Conservation (phyloP, 306 rosid species). For the Ammopiptanthus mongolicus region DNA sequence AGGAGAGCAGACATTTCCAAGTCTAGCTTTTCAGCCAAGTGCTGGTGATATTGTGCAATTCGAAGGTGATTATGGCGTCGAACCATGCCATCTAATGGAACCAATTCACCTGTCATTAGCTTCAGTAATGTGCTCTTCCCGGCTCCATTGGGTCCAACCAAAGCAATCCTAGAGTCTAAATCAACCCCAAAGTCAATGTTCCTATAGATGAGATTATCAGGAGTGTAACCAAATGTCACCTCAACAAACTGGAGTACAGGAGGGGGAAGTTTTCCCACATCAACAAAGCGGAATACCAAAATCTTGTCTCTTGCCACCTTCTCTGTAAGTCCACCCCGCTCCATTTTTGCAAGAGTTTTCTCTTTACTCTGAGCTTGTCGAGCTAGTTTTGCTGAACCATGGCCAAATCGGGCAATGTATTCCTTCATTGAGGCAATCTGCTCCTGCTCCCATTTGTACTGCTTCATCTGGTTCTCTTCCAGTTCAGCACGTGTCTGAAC, state of each 20-base stretch:
- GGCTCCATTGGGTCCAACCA: slow-evolving; percentile 99
- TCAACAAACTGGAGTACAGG: slow-evolving; percentile 98
- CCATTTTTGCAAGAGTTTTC: slow-evolving; percentile 96
- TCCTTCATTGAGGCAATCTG: slow-evolving; percentile 93
- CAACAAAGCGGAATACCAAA: slow-evolving; percentile 85
- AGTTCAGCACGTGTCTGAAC: slow-evolving; percentile 89
- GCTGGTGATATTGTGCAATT: slow-evolving; percentile 95
- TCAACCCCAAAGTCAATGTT: slow-evolving; percentile 93
- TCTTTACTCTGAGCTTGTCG: slow-evolving; percentile 99
- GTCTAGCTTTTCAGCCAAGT: slow-evolving; percentile 88
- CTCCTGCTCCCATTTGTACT: slow-evolving; percentile 98
- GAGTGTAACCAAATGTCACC: slow-evolving; percentile 88
- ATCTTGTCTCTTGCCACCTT: slow-evolving; percentile 77
- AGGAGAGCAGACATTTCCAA: slow-evolving; percentile 78
- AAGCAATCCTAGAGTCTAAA: slow-evolving; percentile 85
- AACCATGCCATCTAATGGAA: slow-evolving; percentile 92
- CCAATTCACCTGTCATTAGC: slow-evolving; percentile 93
- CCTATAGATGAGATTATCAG: slow-evolving; percentile 84
- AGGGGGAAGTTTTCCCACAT: slow-evolving; percentile 98
- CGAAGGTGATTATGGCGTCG: slow-evolving; percentile 98
- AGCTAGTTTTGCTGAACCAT: slow-evolving; percentile 95
- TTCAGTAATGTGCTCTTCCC: slow-evolving; percentile 97
- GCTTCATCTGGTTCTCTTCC: slow-evolving; percentile 99
- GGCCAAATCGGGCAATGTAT: slow-evolving; percentile 97
- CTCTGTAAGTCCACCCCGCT: slow-evolving; percentile 96